Evolutionary conservation across 176 grass and related monocot genomes (phyloP).

Genomic region (Phoenix dactylifera): DNA sequence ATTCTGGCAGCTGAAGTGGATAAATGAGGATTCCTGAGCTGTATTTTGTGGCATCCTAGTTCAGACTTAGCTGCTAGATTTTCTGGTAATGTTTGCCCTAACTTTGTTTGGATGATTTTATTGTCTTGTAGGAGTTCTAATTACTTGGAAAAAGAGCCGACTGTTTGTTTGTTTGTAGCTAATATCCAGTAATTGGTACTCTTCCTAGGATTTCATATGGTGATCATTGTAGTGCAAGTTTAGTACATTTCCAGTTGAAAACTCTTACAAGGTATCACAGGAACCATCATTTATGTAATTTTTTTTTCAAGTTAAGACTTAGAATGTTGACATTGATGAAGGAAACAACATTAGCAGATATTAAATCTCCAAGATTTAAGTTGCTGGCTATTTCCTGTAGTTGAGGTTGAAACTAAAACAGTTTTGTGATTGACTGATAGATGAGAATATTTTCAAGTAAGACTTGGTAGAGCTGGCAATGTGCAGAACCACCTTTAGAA

Average conservation of each 20-base stretch:
- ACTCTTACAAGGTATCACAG: background rate
- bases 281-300: background rate
- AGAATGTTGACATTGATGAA: too few relatives aligned
- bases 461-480: background rate
- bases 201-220: too few relatives aligned
- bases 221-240: too few relatives aligned
- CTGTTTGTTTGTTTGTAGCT: too few relatives aligned
- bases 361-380: background rate
- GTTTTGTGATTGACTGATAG: background rate
- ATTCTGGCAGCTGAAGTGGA: conserved; percentile 53
- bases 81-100: conserved; percentile 52
- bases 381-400: background rate
- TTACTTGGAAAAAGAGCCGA: background rate
- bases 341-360: too few relatives aligned
- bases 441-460: background rate
- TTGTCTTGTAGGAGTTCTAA: too few relatives aligned
- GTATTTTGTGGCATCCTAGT: conserved; percentile 46
- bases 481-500: conserved; percentile 1
- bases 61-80: conserved; percentile 50
- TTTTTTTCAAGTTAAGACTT: background rate
- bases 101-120: background rate
- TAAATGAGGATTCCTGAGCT: conserved; percentile 51
- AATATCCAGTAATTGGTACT: too few relatives aligned
- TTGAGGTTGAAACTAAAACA: background rate
- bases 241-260: too few relatives aligned